Evolutionary conservation across 768 basidiomycete genomes (phyloP).

Genomic region (Lactarius hengduanensis): DNA sequence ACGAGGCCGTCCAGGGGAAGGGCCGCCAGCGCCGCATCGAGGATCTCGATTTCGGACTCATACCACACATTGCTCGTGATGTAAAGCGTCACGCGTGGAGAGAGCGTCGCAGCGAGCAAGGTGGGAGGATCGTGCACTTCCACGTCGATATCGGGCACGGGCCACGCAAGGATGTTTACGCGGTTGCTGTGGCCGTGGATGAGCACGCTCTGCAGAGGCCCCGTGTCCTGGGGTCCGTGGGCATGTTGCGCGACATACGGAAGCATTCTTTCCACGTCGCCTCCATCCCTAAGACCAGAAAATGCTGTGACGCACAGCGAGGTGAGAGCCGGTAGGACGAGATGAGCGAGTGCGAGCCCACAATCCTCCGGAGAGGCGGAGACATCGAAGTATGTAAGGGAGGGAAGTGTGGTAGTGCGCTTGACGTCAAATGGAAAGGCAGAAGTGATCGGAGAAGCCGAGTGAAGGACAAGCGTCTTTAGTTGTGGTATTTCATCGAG

Average conservation of each 20-base stretch:
- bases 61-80: background rate
- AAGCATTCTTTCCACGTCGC: background rate
- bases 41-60: too few relatives aligned
- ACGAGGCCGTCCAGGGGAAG: background rate
- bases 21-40: background rate
- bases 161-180: background rate
- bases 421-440: background rate
- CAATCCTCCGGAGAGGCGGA: background rate
- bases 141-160: background rate
- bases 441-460: background rate
- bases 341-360: background rate
- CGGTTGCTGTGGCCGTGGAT: background rate
- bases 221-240: conserved; percentile 8
- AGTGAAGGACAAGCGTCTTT: background rate
- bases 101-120: background rate
- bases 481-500: background rate
- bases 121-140: background rate
- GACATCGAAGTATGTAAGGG: background rate
- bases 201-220: background rate
- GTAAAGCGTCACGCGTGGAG: background rate
- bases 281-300: background rate
- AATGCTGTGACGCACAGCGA: background rate
- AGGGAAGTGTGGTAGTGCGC: background rate
- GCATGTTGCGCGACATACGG: background rate
- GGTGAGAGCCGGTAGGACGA: background rate